A percentile compares a stretch with the other conserved stretches of the same genome.
Conservation (phyloP, 1,139 yeast genomes). For the Zhuliangozyma blackwelliae region DNA sequence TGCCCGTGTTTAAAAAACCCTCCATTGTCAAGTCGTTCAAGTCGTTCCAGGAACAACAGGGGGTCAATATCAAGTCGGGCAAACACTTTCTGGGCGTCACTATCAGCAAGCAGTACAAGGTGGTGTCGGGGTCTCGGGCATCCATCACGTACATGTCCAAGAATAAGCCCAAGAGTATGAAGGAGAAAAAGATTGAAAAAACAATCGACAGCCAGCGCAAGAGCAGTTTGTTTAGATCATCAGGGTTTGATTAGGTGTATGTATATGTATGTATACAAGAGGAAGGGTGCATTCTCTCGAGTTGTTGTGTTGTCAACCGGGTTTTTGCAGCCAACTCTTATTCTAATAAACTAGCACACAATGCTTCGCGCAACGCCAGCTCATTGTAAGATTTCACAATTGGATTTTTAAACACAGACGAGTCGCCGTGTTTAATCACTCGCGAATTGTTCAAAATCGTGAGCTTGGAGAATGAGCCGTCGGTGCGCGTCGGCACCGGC, state of each 20-base stretch:
- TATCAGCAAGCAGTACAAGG: conserved; percentile 51
- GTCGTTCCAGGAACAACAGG: conserved; percentile 31
- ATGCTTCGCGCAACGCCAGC: conserved; percentile 33
- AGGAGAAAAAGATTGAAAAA: conserved; percentile 26
- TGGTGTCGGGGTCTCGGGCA: conserved; percentile 55
- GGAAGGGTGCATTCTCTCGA: conserved; percentile 2
- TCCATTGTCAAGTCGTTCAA: conserved; percentile 48
- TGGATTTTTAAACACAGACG: conserved; percentile 36
- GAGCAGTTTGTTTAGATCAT: conserved; percentile 15
- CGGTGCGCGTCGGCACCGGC: conserved; percentile 15
- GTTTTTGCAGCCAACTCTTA: conserved; percentile 2
- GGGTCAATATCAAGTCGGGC: conserved; percentile 35
- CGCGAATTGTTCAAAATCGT: conserved; percentile 44
- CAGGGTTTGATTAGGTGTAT: conserved; percentile 18
- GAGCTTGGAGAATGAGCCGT: conserved; percentile 42
- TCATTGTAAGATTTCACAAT: conserved; percentile 33
- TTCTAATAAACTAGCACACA: conserved; percentile 15
- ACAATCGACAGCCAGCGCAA: conserved; percentile 15
- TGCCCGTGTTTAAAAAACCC: conserved; percentile 41
- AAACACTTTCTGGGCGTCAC: conserved; percentile 51
- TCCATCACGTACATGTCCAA: conserved; percentile 55
- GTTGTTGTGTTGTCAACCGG: not conserved
- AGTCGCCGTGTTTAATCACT: conserved; percentile 39
- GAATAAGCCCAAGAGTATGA: conserved; percentile 24
- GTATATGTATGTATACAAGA: not conserved